Conservation (phyloP, 73 alveolate genomes). For the Diophrys sp. region DNA sequence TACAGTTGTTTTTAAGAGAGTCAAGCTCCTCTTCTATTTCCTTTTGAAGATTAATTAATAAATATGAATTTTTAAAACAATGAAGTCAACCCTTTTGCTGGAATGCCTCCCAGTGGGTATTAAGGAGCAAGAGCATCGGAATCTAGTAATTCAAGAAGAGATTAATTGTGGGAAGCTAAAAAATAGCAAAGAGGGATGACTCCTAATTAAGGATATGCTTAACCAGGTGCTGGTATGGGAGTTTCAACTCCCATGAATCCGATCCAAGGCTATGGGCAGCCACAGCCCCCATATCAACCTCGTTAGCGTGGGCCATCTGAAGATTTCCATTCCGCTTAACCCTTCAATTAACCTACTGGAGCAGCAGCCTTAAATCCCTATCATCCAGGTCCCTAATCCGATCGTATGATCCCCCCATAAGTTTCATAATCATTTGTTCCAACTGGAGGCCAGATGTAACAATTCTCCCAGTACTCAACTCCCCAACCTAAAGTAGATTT, state of each 20-base stretch:
- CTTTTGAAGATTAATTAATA: background rate
- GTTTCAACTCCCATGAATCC: background rate
- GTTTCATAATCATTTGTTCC: background rate
- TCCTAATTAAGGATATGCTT: background rate
- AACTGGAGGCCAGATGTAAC: background rate
- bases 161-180: background rate
- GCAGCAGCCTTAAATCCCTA: no score
- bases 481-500: background rate
- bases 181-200: background rate
- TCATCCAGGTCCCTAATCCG: no score
- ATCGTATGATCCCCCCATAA: background rate
- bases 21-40: background rate
- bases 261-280: background rate
- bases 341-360: no score
- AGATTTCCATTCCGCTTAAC: no score
- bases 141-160: background rate
- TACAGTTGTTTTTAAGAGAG: background rate
- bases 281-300: background rate
- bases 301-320: background rate
- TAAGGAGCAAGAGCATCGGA: background rate
- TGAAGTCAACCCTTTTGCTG: slow-evolving; percentile 18
- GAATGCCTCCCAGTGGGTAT: background rate
- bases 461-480: background rate
- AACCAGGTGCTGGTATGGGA: background rate
- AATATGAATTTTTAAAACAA: slow-evolving; percentile 17